Evolutionary conservation across 371 early-diverging fungal species (phyloP), one percentile per base, ranked within the genome.

Genomic region (Lichtheimia ramosa): DNA sequence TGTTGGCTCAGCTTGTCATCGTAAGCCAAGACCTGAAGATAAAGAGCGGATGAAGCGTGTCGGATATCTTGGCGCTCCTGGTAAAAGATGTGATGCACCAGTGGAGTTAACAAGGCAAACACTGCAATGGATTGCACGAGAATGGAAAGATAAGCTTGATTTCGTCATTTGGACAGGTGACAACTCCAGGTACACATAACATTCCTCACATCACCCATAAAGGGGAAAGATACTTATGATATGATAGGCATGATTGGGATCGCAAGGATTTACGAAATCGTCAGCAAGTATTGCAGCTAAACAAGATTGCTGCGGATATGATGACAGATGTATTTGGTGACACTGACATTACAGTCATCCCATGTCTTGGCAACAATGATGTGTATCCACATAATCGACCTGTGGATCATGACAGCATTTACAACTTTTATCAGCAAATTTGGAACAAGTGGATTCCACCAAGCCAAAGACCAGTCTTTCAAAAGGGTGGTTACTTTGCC

Each of bases 81-180:
- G 82, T 12, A 72, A 83, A 51, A 70, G 79, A 53, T 92, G 92
- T 63, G 92, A 92, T 61, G 82, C 90, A 10, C 92, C 93, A 0
- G 27, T 84, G 2, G 57, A 66, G 2, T 75, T 93, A 15, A 69
- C 89, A 12, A 74, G 91, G 50, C 84, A 85, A 13, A 92, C 92
- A 1, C 66, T 89, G 40, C 75, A 85, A 5, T 88, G 90, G 83
- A 69, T 93, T 39, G 74, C 73, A 18, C 59, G 64, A 28, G 71
- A 84, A 46, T 75, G 86, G 81, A 69, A 66, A 41, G 73, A 77
- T 34, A 67, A 78, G 24, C 71, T 90, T 48, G 92, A 93, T 61
- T 93, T 93, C 77, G 84, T 92, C 2, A 65, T 90, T 12, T 91
- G 90, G 86, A 92, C 92, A 5, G 92, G 92, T 15, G 92, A 92